Base-by-base conservation (phyloP, 495 filamentous ascomycete species). In the Talaromyces adpressus region DNA sequence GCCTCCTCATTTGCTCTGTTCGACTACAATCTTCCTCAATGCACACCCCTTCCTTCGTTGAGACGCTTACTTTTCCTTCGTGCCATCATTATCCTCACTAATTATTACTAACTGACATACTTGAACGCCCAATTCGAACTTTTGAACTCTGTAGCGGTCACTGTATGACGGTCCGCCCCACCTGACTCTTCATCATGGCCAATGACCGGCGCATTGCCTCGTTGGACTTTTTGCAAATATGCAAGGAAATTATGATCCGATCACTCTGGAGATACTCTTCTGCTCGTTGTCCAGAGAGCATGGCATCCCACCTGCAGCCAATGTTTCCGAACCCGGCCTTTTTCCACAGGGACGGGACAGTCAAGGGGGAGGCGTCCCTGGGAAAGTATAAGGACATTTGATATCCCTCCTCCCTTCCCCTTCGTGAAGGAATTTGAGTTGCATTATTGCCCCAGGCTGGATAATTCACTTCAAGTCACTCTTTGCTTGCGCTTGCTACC, bases 151-250 rank as follows among this genome's bases (percentile, higher is more conserved):
- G 47, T 34, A 23, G 6, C 47, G 32, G 41, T 18, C 22, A 22
- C 25, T 49, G 59, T 49, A 45, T 53, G 59, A 52, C 23, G 23
- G 39, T 29, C 11, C 41, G 45, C 60, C 60, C 60, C 60, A 47
- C 60, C 25, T 51, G 60, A 18, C 47, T 62, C 2, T 12, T 22
- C 9, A 18, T 59, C 59, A 34, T 34, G 60, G 45, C 72, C 70
- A 71, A 74, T 72, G 62, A 62, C 57, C 32, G 18, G 52, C 7
- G 27, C 16, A 36, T 39, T 60, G 36, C 64, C 61, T 53, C 22
- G 59, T 64, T 47, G 67, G 59, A 25, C 63, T 66, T 68, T 62
- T 63, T 60, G 70, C 65, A 64, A 66, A 68, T 68, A 74, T 74
- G 72, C 72, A 74, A 74, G 72, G 72, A 71, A 53, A 20, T 62